A percentile compares a stretch with the other conserved stretches of the same genome.
Conservation (phyloP, 768 basidiomycete species). For the Floccularia luteovirens region DNA sequence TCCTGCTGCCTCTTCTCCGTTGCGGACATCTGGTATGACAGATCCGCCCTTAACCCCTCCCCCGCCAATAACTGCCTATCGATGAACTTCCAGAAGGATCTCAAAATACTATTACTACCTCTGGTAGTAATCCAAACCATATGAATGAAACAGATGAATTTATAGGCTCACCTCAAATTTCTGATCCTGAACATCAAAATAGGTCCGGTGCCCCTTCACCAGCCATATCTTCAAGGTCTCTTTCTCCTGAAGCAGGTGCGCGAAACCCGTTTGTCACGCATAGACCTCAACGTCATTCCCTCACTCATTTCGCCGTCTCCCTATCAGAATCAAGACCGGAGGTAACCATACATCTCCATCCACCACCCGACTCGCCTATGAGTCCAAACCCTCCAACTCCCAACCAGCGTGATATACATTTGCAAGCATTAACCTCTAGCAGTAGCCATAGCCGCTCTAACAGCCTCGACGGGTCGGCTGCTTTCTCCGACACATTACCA, state of each 20-base stretch:
- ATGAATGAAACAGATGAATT: neutral
- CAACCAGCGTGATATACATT: conserved; percentile 72
- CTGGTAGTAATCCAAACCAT: neutral
- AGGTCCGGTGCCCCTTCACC: conserved; percentile 41
- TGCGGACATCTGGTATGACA: conserved; percentile 43
- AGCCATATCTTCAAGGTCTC: conserved; percentile 45
- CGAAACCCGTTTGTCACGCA: conserved; percentile 71
- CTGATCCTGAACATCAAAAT: conserved; percentile 13
- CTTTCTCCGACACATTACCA: conserved; percentile 22
- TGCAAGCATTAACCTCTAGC: conserved; percentile 46
- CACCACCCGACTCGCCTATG: conserved; percentile 73
- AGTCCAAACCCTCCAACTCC: conserved; percentile 84
- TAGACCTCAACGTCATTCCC: conserved; percentile 56
- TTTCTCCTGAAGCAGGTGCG: conserved; percentile 74
- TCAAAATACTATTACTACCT: too few relatives aligned
- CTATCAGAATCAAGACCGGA: conserved; percentile 61
- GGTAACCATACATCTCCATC: conserved; percentile 63
- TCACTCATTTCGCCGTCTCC: conserved; percentile 59
- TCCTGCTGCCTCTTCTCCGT: conserved; percentile 55
- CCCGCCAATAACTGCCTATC: conserved; percentile 74
- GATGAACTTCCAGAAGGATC: conserved; percentile 51
- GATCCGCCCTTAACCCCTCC: conserved; percentile 41
- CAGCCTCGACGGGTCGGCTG: conserved; percentile 19
- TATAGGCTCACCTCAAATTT: conserved; percentile 12
- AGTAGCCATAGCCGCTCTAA: conserved; percentile 29